Evolutionary conservation across 257 asterid genomes (phyloP).

Genomic region (Solanum pinnatisectum): DNA sequence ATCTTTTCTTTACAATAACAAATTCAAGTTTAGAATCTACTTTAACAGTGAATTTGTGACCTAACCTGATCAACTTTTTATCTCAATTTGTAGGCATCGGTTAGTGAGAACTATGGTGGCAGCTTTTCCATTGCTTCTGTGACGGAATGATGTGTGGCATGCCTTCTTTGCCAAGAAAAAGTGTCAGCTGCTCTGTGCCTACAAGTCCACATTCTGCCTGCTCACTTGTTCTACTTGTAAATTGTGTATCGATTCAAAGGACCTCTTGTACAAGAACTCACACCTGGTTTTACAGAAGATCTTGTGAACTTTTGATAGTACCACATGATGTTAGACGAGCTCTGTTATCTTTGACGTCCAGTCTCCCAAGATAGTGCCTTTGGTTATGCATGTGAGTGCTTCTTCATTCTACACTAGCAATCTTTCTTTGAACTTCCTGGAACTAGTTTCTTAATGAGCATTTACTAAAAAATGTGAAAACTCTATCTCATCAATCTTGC

Average conservation of each 20-base stretch:
- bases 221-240: neutral
- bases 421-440: neutral
- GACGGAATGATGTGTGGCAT: conserved; percentile 12
- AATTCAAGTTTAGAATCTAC: neutral
- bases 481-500: neutral
- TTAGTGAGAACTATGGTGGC: conserved; percentile 78
- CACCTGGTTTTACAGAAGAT: neutral
- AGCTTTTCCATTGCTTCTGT: conserved; percentile 31
- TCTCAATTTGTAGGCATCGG: conserved; percentile 39
- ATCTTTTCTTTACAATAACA: neutral
- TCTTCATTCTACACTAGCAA: neutral
- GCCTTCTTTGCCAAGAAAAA: neutral
- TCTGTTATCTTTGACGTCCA: neutral
- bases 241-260: neutral
- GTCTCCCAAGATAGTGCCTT: neutral
- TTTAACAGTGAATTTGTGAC: neutral
- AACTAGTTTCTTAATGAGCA: neutral
- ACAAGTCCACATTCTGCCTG: neutral
- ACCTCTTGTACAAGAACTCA: neutral
- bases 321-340: neutral
- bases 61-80: neutral
- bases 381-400: neutral
- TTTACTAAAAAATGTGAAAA: neutral
- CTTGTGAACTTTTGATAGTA: neutral
- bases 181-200: neutral